A percentile compares a stretch with the other conserved stretches of the same genome.
phyloP scores from a whole-genome alignment of 2,329 filamentous ascomycete species.

The Curvularia lunata region DNA sequence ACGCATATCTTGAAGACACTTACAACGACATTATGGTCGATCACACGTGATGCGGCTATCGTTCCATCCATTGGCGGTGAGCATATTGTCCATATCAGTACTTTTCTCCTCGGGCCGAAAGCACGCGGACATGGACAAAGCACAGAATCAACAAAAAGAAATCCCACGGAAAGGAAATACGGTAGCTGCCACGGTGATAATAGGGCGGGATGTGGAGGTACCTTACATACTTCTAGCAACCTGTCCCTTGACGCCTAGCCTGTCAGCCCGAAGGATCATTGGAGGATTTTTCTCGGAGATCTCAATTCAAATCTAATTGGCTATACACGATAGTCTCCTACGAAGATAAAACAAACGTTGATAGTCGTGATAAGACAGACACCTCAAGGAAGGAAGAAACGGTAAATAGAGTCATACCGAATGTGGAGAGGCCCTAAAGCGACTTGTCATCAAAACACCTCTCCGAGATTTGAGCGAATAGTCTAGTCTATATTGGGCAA shows the following conservation, averaged over 20 bases:
- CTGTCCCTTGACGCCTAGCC: background rate
- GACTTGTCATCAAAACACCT: conserved; percentile 1
- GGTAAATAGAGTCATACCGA: conserved; percentile 12
- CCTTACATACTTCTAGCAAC: background rate
- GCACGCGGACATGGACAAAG: background rate
- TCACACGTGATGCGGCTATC: background rate
- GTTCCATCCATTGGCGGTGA: background rate
- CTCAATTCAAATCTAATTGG: no score
- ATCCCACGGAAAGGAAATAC: background rate
- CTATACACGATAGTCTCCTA: background rate
- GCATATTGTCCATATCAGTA: background rate
- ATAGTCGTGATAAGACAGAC: background rate
- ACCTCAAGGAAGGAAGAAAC: conserved; percentile 11
- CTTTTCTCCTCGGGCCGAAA: background rate
- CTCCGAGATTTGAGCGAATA: conserved; percentile 10
- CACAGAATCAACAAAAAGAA: no score
- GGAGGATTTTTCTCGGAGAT: background rate
- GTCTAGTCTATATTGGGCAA: background rate
- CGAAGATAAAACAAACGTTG: background rate
- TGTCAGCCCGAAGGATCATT: background rate
- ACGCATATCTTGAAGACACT: background rate
- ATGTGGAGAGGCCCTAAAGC: conserved; percentile 11
- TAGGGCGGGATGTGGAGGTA: background rate
- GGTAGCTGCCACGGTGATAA: background rate
- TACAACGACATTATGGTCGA: background rate